Base-by-base conservation (phyloP, 768 basidiomycete genomes). In the Naganishia antarctica region DNA sequence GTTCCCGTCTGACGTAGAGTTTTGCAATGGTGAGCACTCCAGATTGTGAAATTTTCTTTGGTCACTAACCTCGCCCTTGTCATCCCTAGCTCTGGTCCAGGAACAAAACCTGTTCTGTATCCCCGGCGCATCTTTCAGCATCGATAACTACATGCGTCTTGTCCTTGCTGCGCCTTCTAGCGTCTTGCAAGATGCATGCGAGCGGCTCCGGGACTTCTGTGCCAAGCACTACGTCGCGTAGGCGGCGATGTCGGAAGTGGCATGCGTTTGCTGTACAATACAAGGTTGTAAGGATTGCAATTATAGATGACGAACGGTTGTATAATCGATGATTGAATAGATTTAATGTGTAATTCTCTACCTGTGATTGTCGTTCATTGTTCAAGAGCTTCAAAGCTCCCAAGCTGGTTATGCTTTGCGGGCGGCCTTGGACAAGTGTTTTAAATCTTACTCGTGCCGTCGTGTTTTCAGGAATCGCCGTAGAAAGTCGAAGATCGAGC, bases 71-170 rank as follows among this genome's bases (percentile, higher is more conserved):
- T 9, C 32, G 15, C 23, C 23, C 21, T 13, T 57, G 4, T 26
- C 37, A 18, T 2, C 12, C 26, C 26, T 69, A 34, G 70, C 71
- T 11, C 62, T 76, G 4, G 73, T 73, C 48, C 46, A 68, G 16
- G 75, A 76, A 63, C 69, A 76, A 63, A 72, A 70, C 21, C 63
- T 74, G 5, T 76, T 75, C 49, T 73, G 73, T 12, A 67, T 76
- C 16, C 75, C 75, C 0, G 75, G 75, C 6, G 45, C 68, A 23
- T 74, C 74, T 48, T 76, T 76, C 43, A 69, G 67, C 26, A 69
- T 71, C 29, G 65, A 66, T 4, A 73, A 73, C 18, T 73, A 76
- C 66, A 62, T 76, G 50, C 60, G 75, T 23, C 34, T 75, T n/a
- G 74, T 75, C 11, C 60, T 72, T 6, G 74, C 69, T 15, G 67